Evolutionary conservation across 148 eudicot species (phyloP).

Genomic region (Pharnaceum exiguum): DNA sequence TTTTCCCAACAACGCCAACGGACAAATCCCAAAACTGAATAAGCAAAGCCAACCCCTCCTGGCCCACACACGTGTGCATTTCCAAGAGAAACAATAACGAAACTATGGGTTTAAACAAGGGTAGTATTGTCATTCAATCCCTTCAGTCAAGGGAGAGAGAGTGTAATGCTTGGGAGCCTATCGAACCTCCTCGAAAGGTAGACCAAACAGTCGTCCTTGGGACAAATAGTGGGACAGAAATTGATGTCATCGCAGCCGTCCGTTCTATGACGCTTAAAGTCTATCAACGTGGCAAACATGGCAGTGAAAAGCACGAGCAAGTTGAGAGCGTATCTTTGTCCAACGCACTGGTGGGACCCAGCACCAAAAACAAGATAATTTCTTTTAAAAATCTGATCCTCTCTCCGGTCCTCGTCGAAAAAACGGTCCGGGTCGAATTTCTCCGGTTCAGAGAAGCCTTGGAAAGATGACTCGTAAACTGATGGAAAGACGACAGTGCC

Average conservation of each 20-base stretch:
- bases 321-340: conserved; percentile 74
- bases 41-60: neutral
- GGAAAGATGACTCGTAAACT: conserved; percentile 75
- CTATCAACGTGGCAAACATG: conserved; percentile 51
- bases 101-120: neutral
- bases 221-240: conserved; percentile 72
- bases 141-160: neutral
- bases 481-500: conserved; percentile 86
- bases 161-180: conserved; percentile 4
- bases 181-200: conserved; percentile 29
- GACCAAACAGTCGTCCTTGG: conserved; percentile 79
- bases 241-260: conserved; percentile 78
- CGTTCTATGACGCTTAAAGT: conserved; percentile 56
- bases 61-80: neutral
- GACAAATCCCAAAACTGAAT: neutral
- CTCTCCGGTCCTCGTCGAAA: conserved; percentile 51
- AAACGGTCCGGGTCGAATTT: conserved; percentile 89
- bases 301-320: conserved; percentile 68
- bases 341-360: conserved; percentile 87
- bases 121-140: neutral
- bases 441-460: conserved; percentile 64
- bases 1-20: conserved; percentile 4
- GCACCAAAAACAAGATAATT: conserved; percentile 81
- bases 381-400: conserved; percentile 54
- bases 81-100: neutral